A percentile compares a stretch with the other conserved stretches of the same genome.
These are phyloP conservation scores for Fraxinus sp. DNA, from an alignment of 305 asterid genomes.

Conservation along the genomic window DNA sequence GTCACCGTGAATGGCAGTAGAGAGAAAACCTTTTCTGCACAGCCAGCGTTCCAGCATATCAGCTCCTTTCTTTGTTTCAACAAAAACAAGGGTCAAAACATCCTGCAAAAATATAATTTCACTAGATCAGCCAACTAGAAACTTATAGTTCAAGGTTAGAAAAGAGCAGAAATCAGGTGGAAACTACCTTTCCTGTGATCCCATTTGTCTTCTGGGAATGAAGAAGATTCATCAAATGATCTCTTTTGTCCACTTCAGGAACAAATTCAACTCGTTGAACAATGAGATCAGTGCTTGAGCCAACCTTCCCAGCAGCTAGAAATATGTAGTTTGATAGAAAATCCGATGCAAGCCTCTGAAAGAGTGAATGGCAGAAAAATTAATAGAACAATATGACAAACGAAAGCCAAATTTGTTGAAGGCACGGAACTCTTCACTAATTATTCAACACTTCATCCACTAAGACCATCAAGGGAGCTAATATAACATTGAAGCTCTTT, in stretches of 20 bases:
- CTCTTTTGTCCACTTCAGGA: constrained; percentile 47
- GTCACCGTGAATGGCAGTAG: constrained; percentile 77
- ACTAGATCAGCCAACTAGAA: not conserved
- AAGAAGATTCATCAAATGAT: constrained; percentile 44
- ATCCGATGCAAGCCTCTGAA: constrained; percentile 68
- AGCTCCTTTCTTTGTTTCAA: constrained; percentile 76
- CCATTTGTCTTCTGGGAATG: constrained; percentile 28
- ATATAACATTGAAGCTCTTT: not conserved
- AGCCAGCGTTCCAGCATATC: constrained; percentile 63
- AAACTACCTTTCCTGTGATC: constrained; percentile 32
- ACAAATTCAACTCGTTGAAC: constrained; percentile 62
- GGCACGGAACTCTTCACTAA: not conserved
- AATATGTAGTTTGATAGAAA: constrained; percentile 58
- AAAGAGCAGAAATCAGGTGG: not conserved
- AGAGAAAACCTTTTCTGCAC: constrained; percentile 45
- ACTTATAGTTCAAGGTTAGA: not conserved
- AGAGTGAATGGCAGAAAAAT: not conserved
- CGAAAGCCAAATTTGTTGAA: not conserved
- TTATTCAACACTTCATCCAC: not conserved
- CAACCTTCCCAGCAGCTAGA: constrained; percentile 72
- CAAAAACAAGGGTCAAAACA: constrained; percentile 60
- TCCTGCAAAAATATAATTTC: constrained; percentile 29
- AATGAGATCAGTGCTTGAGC: constrained; percentile 68
- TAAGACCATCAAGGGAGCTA: not conserved
- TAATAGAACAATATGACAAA: not conserved